Evolutionary conservation across 495 filamentous ascomycete genomes (phyloP).

Genomic region (Penicillium verhagenii): DNA sequence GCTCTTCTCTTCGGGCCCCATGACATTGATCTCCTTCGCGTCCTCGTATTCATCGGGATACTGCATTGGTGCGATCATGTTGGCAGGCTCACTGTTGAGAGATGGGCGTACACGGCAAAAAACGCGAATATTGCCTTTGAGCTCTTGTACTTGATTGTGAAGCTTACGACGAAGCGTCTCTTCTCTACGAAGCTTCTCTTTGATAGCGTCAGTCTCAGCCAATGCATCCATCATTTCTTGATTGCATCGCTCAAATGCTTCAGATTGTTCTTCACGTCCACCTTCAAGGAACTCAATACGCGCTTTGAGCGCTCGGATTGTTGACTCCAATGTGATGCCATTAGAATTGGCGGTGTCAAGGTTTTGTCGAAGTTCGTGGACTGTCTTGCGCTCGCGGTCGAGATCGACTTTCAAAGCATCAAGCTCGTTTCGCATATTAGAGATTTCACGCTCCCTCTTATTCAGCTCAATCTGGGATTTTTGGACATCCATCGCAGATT

Average conservation of each 20-base stretch:
- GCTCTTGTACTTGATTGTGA: conserved; percentile 96
- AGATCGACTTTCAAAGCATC: conserved; percentile 58
- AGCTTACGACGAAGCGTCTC: conserved; percentile 88
- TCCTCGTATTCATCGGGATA: conserved; percentile 78
- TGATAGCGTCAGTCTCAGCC: conserved; percentile 61
- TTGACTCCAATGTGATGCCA: conserved; percentile 67
- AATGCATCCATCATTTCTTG: conserved; percentile 74
- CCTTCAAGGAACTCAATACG: conserved; percentile 87
- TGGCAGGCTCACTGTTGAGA: conserved; percentile 53
- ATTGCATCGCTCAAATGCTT: conserved; percentile 75
- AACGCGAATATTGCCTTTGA: conserved; percentile 99
- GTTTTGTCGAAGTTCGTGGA: conserved; percentile 55
- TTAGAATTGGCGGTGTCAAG: conserved; percentile 62
- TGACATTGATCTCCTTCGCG: conserved; percentile 78
- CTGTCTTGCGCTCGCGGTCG: conserved; percentile 58
- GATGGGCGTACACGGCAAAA: conserved; percentile 95
- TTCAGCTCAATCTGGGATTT: conserved; percentile 61
- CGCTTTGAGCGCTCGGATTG: conserved; percentile 69
- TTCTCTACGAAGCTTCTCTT: conserved; percentile 84
- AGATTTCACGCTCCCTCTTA: conserved; percentile 60
- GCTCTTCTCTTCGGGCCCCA: conserved; percentile 79
- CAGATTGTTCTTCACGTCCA: conserved; percentile 78
- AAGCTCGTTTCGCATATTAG: conserved; percentile 50
- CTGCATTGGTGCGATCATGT: conserved; percentile 63
- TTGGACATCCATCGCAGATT: conserved; percentile 61